Conservation (phyloP, 2,329 filamentous ascomycete genomes). For the Claviceps lovelessii region DNA sequence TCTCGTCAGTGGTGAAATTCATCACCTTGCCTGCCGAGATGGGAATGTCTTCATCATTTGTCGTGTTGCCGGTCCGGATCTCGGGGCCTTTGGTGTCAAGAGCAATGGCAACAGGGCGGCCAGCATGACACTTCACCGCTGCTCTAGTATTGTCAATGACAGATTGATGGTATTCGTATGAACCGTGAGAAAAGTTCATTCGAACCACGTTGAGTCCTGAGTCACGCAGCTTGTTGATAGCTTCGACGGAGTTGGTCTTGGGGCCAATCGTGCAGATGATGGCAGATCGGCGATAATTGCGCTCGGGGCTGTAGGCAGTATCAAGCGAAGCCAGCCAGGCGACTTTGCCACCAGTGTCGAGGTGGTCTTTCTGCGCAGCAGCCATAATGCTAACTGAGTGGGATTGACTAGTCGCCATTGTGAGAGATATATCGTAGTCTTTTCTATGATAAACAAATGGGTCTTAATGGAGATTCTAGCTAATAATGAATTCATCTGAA, state of each 20-base stretch:
- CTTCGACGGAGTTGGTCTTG: slow-evolving; percentile 96
- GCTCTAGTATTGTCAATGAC: slow-evolving; percentile 92
- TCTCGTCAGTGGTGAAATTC: slow-evolving; percentile 93
- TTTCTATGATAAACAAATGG: neutral
- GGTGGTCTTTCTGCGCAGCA: slow-evolving; percentile 68
- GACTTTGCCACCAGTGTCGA: slow-evolving; percentile 59
- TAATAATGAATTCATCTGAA: neutral
- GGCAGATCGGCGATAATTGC: slow-evolving; percentile 88
- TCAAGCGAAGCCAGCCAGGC: slow-evolving; percentile 59
- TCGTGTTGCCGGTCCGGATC: slow-evolving; percentile 51
- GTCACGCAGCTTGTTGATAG: slow-evolving; percentile 84
- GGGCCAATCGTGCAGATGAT: slow-evolving; percentile 99
- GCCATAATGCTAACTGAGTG: slow-evolving; percentile 32
- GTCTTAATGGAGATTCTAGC: neutral
- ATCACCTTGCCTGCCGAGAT: slow-evolving; percentile 71
- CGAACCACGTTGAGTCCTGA: slow-evolving; percentile 94
- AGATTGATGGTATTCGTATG: slow-evolving; percentile 92
- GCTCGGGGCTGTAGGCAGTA: slow-evolving; percentile 73
- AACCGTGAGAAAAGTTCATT: slow-evolving; percentile 88
- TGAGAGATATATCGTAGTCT: slow-evolving; percentile 6
- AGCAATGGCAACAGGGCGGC: slow-evolving; percentile 88
- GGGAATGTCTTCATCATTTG: slow-evolving; percentile 78
- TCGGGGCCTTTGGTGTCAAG: slow-evolving; percentile 58
- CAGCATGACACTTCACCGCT: slow-evolving; percentile 62
- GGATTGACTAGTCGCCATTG: slow-evolving; percentile 21